These are phyloP conservation scores for Boletus rubropictus DNA, from an alignment of 768 basidiomycete species.

Conservation along the genomic window DNA sequence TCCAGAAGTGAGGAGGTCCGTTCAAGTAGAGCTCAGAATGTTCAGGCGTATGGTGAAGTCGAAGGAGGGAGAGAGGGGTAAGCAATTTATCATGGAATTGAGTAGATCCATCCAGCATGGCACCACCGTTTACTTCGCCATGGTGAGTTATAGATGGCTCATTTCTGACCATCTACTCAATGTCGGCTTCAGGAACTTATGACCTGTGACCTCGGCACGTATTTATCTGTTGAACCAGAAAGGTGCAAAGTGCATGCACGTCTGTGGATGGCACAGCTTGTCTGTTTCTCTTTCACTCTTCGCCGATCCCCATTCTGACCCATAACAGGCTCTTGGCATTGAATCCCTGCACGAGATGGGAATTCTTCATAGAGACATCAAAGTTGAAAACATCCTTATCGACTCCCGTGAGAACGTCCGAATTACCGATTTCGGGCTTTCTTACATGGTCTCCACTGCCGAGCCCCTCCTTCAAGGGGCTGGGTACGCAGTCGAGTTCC, in stretches of 20 bases:
- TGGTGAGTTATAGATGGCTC: conserved; percentile 28
- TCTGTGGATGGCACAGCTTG: conserved; percentile 39
- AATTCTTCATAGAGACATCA: conserved; percentile 65
- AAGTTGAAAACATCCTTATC: conserved; percentile 66
- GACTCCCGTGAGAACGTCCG: conserved; percentile 36
- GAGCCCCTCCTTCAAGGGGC: conserved; percentile 9
- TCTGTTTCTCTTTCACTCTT: conserved; percentile 9
- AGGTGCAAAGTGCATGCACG: conserved; percentile 26
- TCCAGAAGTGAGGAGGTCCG: conserved; percentile 8
- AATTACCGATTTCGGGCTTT: conserved; percentile 39
- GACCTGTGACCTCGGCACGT: conserved; percentile 32
- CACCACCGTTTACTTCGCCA: conserved; percentile 31
- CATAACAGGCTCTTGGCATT: conserved; percentile 37
- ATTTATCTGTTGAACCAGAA: conserved; percentile 23
- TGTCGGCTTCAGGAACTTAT: conserved; percentile 34
- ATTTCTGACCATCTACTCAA: background rate
- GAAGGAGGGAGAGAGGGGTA: conserved; percentile 17
- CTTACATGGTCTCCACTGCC: conserved; percentile 17
- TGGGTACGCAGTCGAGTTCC: conserved; percentile 22
- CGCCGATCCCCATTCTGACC: background rate
- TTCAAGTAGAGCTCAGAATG: conserved; percentile 31
- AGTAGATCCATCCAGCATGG: conserved; percentile 33
- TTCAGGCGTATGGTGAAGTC: conserved; percentile 33
- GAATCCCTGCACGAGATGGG: conserved; percentile 49
- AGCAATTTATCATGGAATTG: conserved; percentile 35